Base-by-base conservation (phyloP, 176 grass and related monocot genomes). In the Alloteropsis semialata region DNA sequence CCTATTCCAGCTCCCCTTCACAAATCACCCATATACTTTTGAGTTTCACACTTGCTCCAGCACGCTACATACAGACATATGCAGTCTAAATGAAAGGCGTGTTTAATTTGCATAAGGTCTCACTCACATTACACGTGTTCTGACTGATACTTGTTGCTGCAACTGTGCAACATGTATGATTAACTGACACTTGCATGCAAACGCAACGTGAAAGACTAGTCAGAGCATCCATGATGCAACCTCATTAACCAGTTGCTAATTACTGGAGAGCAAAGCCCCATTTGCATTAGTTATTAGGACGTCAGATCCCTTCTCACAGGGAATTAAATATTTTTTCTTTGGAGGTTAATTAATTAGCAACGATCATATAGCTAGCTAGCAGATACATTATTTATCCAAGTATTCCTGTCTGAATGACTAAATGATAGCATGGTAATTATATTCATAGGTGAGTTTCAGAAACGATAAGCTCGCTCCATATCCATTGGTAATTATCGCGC, bases 221-320 rank as follows among this genome's bases (percentile, higher is more conserved):
- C 77, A 78, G 77, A 80, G 21, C 62, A 16, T 66, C 19, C 18
- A 16, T 64, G 77, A 80, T 38, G 61, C 44, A 80, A 27, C 77
- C 44, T 66, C 17, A 78, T 46, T 14, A 46, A 46, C 41, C 39
- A 62, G 63, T 22, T 49, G 48, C 19, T 64, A 78, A 5, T 64
- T 46, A 64, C 57, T 5, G 16, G 27, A 43, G 39, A 27, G 22
- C 41, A 71, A 29, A 12, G 5, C 13, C 28, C n/a, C n/a, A n/a
- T n/a, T n/a, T n/a, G n/a, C n/a, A n/a, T n/a, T n/a, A n/a, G n/a
- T n/a, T n/a, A n/a, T n/a, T n/a, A n/a, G n/a, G n/a, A n/a, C n/a
- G n/a, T n/a, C n/a, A n/a, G n/a, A n/a, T n/a, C n/a, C n/a, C n/a
- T n/a, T n/a, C n/a, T n/a, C n/a, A n/a, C n/a, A n/a, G n/a, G n/a